Evolutionary conservation across 495 filamentous ascomycete genomes (phyloP).

Genomic region (Tuber aestivum): DNA sequence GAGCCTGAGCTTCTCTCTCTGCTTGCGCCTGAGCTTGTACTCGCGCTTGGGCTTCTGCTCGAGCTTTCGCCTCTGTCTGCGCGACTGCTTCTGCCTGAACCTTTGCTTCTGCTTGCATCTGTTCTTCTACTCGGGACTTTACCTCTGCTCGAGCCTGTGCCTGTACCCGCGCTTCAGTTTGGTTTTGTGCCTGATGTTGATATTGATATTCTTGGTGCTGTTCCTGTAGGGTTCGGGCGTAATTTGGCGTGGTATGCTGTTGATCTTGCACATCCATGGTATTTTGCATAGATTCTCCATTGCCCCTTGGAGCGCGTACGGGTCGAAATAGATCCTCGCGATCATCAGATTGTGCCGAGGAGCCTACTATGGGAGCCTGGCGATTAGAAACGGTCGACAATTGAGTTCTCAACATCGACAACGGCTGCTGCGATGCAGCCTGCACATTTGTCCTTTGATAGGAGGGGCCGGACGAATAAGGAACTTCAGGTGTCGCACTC

Average conservation of each 20-base stretch:
- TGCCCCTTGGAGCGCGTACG: background rate
- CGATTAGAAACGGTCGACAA: background rate
- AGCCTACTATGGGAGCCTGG: background rate
- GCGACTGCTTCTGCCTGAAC: constrained; percentile 8
- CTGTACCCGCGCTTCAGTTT: constrained; percentile 3
- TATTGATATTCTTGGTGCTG: background rate
- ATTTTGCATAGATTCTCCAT: background rate
- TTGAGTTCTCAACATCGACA: background rate
- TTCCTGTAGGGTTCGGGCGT: background rate
- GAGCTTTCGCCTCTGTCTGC: constrained; percentile 8
- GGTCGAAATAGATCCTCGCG: background rate
- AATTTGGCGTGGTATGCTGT: background rate
- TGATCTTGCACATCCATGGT: background rate
- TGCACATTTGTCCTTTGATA: constrained; percentile 2
- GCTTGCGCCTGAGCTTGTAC: background rate
- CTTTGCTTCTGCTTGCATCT: constrained; percentile 8
- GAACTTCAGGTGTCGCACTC: background rate
- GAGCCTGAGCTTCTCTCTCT: constrained; percentile 5
- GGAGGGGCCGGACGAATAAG: background rate
- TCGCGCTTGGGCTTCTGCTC: constrained; percentile 8
- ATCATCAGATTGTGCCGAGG: background rate
- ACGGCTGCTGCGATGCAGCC: background rate
- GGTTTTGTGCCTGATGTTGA: background rate
- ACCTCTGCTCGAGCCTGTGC: constrained; percentile 8
- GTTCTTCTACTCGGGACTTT: constrained; percentile 9